Evolutionary conservation across 306 rosid species (phyloP), one percentile per base, ranked within the genome.

Genomic region (Citrullus mucosospermus): DNA sequence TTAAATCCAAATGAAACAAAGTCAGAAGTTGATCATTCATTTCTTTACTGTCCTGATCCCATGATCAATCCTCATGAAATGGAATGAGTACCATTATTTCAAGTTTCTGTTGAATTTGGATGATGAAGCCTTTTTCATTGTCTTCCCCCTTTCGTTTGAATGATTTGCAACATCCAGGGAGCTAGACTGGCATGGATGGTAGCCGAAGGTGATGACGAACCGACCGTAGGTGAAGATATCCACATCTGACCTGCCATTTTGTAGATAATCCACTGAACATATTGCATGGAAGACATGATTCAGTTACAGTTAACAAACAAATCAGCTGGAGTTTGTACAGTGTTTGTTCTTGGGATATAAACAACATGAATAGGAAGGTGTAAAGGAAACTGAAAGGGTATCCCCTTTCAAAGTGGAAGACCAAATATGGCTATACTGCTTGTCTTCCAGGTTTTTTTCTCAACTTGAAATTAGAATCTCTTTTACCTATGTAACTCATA

Each of bases 121-220:
- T 25, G 22, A 30, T 48, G n/a, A 53, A 17, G 6, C 5, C 9
- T 8, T 43, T 11, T 44, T 20, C 55, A 20, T 20, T 41, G 18
- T 69, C 50, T 66, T 66, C 50, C 50, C 15, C 1, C 58, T 63
- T 58, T 30, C 36, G 55, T 41, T 34, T 74, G 78, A 53, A 34
- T 34, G 54, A 9, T 15, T 54, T 67, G 61, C 78, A 53, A 58
- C 80, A 38, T 83, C 66, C 87, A 95, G 97, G 98, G 97, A 76
- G 90, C 97, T 61, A 71, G 80, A 80, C 81, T 91, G 83, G 83
- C 51, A 44, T 95, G 98, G 98, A 91, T 90, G 97, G 88, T 81
- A 28, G 75, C 69, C 25, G 89, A 88, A 80, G 92, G 81, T 78
- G 83, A 87, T 41, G 46, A 81, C 62, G 81, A 81, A 79, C 76